These are phyloP conservation scores for Eucalyptus marginata DNA, from an alignment of 345 rosid species.

Conservation along the genomic window DNA sequence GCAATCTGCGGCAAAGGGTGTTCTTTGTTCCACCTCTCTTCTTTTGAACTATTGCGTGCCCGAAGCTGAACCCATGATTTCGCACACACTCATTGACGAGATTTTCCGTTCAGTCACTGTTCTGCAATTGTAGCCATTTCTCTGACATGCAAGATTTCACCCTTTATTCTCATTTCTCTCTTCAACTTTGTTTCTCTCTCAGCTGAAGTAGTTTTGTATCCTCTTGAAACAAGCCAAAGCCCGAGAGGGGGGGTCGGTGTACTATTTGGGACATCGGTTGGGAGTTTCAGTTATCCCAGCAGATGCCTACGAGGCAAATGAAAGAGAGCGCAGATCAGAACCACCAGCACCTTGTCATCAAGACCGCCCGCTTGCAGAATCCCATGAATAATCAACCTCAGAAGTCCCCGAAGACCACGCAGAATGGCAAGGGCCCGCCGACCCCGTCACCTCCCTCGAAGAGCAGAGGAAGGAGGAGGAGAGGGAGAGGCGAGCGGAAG, in stretches of 20 bases:
- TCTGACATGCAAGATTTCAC: slow-evolving; percentile 26
- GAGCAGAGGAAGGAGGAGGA: slow-evolving; percentile 70
- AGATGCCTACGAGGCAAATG: slow-evolving; percentile 86
- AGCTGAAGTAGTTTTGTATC: not conserved
- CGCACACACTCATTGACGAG: not conserved
- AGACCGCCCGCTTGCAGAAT: slow-evolving; percentile 45
- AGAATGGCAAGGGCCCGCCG: slow-evolving; percentile 66
- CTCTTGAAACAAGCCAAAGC: not conserved
- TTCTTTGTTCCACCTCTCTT: not conserved
- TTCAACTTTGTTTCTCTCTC: not conserved
- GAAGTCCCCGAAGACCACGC: slow-evolving; percentile 46
- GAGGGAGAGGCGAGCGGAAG: slow-evolving; percentile 91
- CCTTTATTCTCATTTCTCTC: not conserved
- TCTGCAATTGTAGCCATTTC: slow-evolving; percentile 8
- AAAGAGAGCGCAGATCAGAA: slow-evolving; percentile 54
- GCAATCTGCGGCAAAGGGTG: slow-evolving; percentile 11
- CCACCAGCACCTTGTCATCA: slow-evolving; percentile 52
- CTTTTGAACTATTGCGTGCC: slow-evolving; percentile 6
- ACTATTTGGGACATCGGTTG: not conserved
- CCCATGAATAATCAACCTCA: slow-evolving; percentile 38
- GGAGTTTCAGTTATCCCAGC: not conserved
- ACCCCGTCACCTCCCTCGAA: slow-evolving; percentile 54
- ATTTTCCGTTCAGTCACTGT: slow-evolving; percentile 3
- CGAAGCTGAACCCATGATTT: slow-evolving; percentile 4
- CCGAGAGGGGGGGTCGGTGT: not conserved